phyloP scores from a whole-genome alignment of 2,329 filamentous ascomycete species.

The Blastomyces silverae region DNA sequence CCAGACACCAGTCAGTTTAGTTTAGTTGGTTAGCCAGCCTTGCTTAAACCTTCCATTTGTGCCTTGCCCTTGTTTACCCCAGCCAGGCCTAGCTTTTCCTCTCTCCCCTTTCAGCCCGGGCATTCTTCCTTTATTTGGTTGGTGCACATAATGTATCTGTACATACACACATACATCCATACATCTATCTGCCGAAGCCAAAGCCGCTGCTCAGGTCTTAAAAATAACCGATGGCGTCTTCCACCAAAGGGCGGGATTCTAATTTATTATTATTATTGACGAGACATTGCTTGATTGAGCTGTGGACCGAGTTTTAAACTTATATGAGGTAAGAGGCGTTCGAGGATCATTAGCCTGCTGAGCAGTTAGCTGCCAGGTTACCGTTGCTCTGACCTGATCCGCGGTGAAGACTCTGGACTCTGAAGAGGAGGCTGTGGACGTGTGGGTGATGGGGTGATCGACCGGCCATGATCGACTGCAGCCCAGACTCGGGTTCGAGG shows the following conservation, averaged over 20 bases:
- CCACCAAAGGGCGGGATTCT: background rate
- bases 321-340: conserved; percentile 7
- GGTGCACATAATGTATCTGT: too few species aligned
- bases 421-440: too few species aligned
- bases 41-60: background rate
- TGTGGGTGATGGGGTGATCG: background rate
- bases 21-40: too few species aligned
- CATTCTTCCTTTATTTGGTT: background rate
- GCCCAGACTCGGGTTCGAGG: background rate
- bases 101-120: background rate
- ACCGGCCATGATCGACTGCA: background rate
- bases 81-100: background rate
- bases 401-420: background rate
- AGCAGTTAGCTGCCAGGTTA: background rate
- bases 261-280: background rate
- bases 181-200: background rate
- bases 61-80: conserved; percentile 1
- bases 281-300: background rate
- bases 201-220: background rate
- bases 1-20: background rate
- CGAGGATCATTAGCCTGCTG: background rate
- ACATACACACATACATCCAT: too few species aligned
- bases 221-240: background rate
- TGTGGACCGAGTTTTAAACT: background rate
- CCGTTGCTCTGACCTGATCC: background rate